Conservation (phyloP, 2,329 filamentous ascomycete species). For the Thermoascus crustaceus region DNA sequence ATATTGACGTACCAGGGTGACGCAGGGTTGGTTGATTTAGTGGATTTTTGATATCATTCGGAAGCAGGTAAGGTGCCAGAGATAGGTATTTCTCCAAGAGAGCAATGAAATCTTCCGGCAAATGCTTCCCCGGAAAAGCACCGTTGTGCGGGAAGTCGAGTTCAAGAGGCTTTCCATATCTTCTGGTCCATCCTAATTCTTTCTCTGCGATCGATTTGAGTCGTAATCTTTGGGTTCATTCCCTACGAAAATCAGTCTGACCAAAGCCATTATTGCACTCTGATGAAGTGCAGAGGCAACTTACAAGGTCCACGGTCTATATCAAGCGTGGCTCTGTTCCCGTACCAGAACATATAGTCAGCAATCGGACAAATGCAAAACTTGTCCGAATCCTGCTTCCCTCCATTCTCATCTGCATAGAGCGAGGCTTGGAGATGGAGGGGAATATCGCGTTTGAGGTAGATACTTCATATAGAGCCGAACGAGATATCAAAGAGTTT, state of each 20-base stretch:
- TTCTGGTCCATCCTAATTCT: too few species aligned
- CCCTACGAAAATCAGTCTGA: too few species aligned
- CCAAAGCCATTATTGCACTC: neutral
- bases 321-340: constrained; percentile 6
- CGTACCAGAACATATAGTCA: too few species aligned
- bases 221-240: too few species aligned
- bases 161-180: constrained; percentile 3
- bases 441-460: too few species aligned
- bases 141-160: constrained; percentile 8
- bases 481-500: too few species aligned
- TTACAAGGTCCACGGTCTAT: too few species aligned
- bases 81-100: constrained; percentile 6
- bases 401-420: constrained; percentile 11
- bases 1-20: constrained; percentile 7
- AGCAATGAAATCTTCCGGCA: constrained; percentile 1
- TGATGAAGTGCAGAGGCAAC: neutral
- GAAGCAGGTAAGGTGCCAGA: constrained; percentile 7
- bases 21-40: constrained; percentile 6
- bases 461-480: too few species aligned
- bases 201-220: too few species aligned
- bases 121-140: constrained; percentile 2
- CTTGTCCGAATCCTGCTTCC: too few species aligned
- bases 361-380: too few species aligned
- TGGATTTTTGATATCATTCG: constrained; percentile 1
- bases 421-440: constrained; percentile 10